Conservation (phyloP, 169 alveolate genomes). For the Eimeria sp. region DNA sequence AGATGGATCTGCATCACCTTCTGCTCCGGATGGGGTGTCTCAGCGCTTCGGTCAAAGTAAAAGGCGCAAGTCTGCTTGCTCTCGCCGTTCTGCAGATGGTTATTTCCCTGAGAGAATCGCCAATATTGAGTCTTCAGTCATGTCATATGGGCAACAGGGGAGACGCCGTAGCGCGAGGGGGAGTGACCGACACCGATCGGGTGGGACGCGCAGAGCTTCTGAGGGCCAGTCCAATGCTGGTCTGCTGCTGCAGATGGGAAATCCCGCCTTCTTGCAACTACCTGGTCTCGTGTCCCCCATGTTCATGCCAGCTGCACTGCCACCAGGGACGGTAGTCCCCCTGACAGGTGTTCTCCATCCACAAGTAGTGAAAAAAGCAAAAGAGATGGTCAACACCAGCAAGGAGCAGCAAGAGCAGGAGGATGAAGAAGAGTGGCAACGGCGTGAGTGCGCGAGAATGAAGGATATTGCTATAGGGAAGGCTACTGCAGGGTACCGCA, state of each 20-base stretch:
- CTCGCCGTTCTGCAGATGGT: slow-evolving; percentile 77
- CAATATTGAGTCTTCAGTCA: slow-evolving; percentile 36
- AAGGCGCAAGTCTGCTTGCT: slow-evolving; percentile 53
- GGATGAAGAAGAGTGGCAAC: slow-evolving; percentile 81
- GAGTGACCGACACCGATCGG: slow-evolving; percentile 57
- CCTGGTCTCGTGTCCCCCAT: slow-evolving; percentile 83
- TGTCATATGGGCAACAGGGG: slow-evolving; percentile 66
- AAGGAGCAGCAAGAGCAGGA: slow-evolving; percentile 76
- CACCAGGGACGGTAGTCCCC: slow-evolving; percentile 68
- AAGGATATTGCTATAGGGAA: slow-evolving; percentile 89
- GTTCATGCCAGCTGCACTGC: slow-evolving; percentile 72
- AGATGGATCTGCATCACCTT: slow-evolving; percentile 61
- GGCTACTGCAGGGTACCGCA: slow-evolving; percentile 87
- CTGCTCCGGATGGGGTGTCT: slow-evolving; percentile 27
- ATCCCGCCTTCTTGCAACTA: slow-evolving; percentile 75
- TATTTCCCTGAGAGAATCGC: slow-evolving; percentile 14
- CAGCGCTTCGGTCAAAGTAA: slow-evolving; percentile 43
- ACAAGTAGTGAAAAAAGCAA: slow-evolving; percentile 54
- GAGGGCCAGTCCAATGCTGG: slow-evolving; percentile 66
- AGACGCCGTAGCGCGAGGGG: slow-evolving; percentile 69
- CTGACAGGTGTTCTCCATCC: slow-evolving; percentile 63
- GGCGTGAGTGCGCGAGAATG: slow-evolving; percentile 86
- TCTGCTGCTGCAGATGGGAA: slow-evolving; percentile 69
- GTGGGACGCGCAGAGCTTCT: slow-evolving; percentile 45
- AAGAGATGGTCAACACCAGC: slow-evolving; percentile 65